phyloP scores from a whole-genome alignment of 2,329 filamentous ascomycete species.

The Arthrobotrys megalospora region DNA sequence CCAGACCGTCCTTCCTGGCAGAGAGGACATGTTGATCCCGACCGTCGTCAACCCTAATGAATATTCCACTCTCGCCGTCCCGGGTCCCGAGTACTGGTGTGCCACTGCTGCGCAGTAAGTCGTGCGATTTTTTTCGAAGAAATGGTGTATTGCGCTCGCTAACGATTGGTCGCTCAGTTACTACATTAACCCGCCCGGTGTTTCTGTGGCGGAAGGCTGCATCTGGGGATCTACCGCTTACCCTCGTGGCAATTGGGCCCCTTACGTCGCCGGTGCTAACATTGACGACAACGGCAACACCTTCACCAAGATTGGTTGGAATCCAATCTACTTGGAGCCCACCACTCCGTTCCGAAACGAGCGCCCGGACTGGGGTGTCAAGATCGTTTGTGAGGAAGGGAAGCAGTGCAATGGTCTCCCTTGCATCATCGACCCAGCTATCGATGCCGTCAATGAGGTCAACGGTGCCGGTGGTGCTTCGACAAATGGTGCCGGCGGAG shows the following conservation, averaged over 20 bases:
- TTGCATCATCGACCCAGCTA: slow-evolving; percentile 78
- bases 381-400: slow-evolving; percentile 76
- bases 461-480: slow-evolving; percentile 68
- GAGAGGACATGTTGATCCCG: slow-evolving; percentile 86
- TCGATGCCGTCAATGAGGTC: slow-evolving; percentile 74
- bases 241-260: slow-evolving; percentile 81
- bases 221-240: slow-evolving; percentile 78
- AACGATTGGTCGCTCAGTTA: slow-evolving; percentile 70
- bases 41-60: slow-evolving; percentile 74
- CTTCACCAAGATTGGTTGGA: slow-evolving; percentile 82
- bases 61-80: slow-evolving; percentile 77
- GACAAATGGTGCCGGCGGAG: slow-evolving; percentile 75
- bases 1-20: slow-evolving; percentile 83
- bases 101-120: slow-evolving; percentile 81
- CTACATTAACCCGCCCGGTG: slow-evolving; percentile 83
- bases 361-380: slow-evolving; percentile 77
- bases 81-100: slow-evolving; percentile 79
- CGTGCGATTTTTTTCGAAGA: slow-evolving; percentile 57
- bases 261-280: slow-evolving; percentile 83
- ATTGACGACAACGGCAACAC: slow-evolving; percentile 76
- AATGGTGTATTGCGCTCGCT: slow-evolving; percentile 53
- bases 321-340: slow-evolving; percentile 78
- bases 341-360: slow-evolving; percentile 72
- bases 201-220: slow-evolving; percentile 75
- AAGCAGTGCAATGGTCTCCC: slow-evolving; percentile 80